Evolutionary conservation across 352 stramenopile genomes (phyloP).

Genomic region (Phytophthora syringae): DNA sequence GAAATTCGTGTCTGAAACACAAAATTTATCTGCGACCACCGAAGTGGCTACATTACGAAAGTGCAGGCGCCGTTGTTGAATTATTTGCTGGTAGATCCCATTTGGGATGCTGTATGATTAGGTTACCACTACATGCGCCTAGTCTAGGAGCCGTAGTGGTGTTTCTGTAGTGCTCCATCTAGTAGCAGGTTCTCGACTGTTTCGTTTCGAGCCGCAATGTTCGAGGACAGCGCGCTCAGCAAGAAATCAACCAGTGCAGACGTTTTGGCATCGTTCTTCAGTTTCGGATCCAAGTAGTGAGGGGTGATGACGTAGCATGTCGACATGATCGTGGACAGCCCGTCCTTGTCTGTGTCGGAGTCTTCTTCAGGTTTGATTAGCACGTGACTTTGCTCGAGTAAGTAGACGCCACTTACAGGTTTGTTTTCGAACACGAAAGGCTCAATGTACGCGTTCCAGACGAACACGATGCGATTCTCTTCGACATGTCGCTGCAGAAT

Average conservation of each 20-base stretch:
- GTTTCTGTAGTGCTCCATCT: slow-evolving; percentile 28
- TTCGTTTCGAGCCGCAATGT: slow-evolving; percentile 43
- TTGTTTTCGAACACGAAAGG: slow-evolving; percentile 57
- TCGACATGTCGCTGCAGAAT: slow-evolving; percentile 64
- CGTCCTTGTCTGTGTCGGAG: slow-evolving; percentile 17
- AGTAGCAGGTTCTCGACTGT: slow-evolving; percentile 56
- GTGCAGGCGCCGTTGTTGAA: too few relatives aligned
- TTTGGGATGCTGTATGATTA: too few relatives aligned
- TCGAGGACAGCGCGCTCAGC: slow-evolving; percentile 35
- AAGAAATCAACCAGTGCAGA: slow-evolving; percentile 50
- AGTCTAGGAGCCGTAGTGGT: slow-evolving; percentile 4
- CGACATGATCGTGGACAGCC: slow-evolving; percentile 50
- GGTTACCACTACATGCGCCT: neutral
- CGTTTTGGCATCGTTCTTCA: slow-evolving; percentile 36
- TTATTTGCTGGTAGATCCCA: too few relatives aligned
- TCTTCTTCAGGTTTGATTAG: slow-evolving; percentile 48
- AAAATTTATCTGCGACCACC: neutral
- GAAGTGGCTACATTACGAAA: slow-evolving; percentile 18
- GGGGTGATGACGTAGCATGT: slow-evolving; percentile 60
- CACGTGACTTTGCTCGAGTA: slow-evolving; percentile 65
- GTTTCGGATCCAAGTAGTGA: slow-evolving; percentile 38
- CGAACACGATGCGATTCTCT: slow-evolving; percentile 58
- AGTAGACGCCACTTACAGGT: slow-evolving; percentile 42
- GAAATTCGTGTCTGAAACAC: neutral
- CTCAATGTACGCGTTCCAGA: slow-evolving; percentile 62